Conservation (phyloP, 345 rosid genomes). For the Hibiscus trionum region DNA sequence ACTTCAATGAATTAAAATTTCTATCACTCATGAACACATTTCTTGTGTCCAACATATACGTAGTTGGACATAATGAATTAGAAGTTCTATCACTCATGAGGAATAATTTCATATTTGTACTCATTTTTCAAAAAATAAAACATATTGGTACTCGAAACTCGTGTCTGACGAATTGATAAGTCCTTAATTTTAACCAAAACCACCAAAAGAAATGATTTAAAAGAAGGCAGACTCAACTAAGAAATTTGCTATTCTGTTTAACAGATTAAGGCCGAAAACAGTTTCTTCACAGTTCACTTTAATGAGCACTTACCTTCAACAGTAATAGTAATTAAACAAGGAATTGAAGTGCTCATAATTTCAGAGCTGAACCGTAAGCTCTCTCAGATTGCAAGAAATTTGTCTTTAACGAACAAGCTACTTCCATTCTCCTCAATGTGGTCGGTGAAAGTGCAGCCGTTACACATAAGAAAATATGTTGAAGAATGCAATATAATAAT, state of each 20-base stretch:
- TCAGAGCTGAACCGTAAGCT: not conserved
- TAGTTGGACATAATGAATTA: too few relatives aligned
- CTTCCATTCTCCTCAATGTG: not conserved
- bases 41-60: too few relatives aligned
- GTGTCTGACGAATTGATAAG: not conserved
- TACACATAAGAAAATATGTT: not conserved
- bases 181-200: not conserved
- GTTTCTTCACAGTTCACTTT: not conserved
- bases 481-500: not conserved
- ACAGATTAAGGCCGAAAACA: not conserved
- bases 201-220: not conserved
- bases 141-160: too few relatives aligned
- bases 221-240: not conserved
- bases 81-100: too few relatives aligned
- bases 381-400: not conserved
- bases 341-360: not conserved
- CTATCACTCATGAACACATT: too few relatives aligned
- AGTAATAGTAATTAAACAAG: not conserved
- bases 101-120: too few relatives aligned
- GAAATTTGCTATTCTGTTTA: not conserved
- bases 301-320: not conserved
- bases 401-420: not conserved
- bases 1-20: too few relatives aligned
- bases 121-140: too few relatives aligned
- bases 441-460: not conserved